These are phyloP conservation scores for Colletotrichum liriopes DNA, from an alignment of 2,329 filamentous ascomycete genomes.

Conservation along the genomic window DNA sequence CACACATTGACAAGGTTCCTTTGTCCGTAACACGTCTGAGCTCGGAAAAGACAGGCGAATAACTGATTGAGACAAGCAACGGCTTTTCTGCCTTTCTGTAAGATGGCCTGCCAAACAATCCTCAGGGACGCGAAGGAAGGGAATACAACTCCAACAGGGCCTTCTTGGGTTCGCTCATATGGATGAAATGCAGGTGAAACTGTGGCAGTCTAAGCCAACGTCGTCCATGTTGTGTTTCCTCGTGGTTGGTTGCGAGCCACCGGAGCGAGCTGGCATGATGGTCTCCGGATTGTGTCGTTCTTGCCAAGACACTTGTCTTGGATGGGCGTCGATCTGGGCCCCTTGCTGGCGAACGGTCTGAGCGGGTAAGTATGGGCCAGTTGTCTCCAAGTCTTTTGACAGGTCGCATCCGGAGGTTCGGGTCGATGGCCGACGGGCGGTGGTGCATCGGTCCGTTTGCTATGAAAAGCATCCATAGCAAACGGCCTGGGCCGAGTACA, in stretches of 20 bases:
- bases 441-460: conserved; percentile 5
- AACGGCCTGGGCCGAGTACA: not conserved
- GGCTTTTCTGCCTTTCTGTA: not conserved
- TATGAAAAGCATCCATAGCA: not conserved
- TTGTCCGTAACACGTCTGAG: conserved; percentile 19
- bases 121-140: not conserved
- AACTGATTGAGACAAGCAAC: conserved; percentile 9
- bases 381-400: not conserved
- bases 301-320: conserved; percentile 31
- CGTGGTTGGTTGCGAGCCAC: not conserved
- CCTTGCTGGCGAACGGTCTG: conserved; percentile 12
- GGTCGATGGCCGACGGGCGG: not conserved
- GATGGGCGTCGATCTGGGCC: conserved; percentile 27
- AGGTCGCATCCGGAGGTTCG: conserved; percentile 17
- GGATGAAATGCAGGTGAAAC: not conserved
- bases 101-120: not conserved
- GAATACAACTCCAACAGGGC: too few species aligned
- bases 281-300: conserved; percentile 3
- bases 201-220: not conserved
- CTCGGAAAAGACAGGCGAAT: not conserved
- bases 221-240: not conserved
- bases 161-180: not conserved
- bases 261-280: not conserved
- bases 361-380: conserved; percentile 1
- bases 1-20: conserved; percentile 21